phyloP scores from a whole-genome alignment of 2,329 filamentous ascomycete genomes.

The Alternaria ethzedia region DNA sequence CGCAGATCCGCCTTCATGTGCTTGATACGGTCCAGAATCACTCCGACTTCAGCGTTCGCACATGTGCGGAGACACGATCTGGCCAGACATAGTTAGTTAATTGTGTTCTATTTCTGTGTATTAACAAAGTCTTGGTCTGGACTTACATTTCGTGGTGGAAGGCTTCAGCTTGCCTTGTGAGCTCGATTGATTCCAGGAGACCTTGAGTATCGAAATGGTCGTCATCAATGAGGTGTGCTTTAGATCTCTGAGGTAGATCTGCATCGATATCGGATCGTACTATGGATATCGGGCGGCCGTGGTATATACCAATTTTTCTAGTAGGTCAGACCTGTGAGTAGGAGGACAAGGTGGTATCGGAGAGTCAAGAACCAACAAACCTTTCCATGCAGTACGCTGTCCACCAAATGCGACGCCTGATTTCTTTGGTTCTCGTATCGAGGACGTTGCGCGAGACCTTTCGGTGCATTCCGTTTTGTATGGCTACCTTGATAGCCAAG shows the following conservation, averaged over 20 bases:
- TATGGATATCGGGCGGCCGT: conserved; percentile 20
- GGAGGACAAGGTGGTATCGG: neutral
- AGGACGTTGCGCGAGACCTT: conserved; percentile 27
- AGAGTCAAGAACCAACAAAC: neutral
- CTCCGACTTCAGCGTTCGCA: conserved; percentile 7
- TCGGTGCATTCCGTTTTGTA: conserved; percentile 67
- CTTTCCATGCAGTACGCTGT: conserved; percentile 22
- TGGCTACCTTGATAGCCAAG: conserved; percentile 62
- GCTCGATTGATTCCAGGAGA: conserved; percentile 9
- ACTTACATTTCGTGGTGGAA: conserved; percentile 16
- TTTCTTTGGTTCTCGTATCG: conserved; percentile 11
- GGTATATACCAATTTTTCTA: conserved; percentile 20
- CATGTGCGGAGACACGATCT: conserved; percentile 12
- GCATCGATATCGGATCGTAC: conserved; percentile 15
- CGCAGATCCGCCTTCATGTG: conserved; percentile 5
- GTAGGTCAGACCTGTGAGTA: neutral
- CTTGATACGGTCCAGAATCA: conserved; percentile 8
- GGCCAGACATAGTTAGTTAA: neutral
- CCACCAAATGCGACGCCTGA: conserved; percentile 22
- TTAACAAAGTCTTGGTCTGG: neutral
- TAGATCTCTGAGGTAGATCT: conserved; percentile 7
- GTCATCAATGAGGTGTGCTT: neutral
- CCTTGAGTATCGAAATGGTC: conserved; percentile 4
- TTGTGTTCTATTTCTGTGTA: neutral
- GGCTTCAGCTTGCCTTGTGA: conserved; percentile 11